phyloP scores from a whole-genome alignment of 139 green algal genomes.

The Astrephomene gubernaculifera region DNA sequence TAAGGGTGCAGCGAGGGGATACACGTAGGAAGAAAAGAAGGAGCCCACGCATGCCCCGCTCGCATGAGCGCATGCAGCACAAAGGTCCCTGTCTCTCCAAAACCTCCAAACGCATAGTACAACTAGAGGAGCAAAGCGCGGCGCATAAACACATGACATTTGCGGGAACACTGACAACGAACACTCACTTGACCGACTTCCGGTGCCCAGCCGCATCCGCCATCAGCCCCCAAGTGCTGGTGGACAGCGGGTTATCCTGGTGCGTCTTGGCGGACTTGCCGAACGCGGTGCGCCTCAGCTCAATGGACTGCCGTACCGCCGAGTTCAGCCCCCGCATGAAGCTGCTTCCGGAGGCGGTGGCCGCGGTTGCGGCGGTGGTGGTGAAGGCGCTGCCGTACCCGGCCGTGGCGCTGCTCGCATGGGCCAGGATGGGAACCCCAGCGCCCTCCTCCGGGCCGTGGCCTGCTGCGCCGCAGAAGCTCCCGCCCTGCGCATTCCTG shows the following conservation, averaged over 20 bases:
- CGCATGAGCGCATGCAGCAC: too few relatives aligned
- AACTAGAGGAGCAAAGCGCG: neutral
- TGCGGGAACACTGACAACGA: neutral
- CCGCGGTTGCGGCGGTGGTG: too few relatives aligned
- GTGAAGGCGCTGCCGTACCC: too few relatives aligned
- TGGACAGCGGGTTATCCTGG: neutral
- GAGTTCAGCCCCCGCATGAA: neutral
- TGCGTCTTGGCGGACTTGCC: neutral
- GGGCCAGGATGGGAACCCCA: too few relatives aligned
- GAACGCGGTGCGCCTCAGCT: conserved; percentile 14
- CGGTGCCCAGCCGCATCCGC: neutral
- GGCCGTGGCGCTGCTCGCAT: too few relatives aligned
- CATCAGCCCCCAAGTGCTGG: conserved; percentile 8
- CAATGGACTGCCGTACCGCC: neutral
- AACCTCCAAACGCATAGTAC: neutral
- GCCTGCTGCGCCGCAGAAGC: too few relatives aligned
- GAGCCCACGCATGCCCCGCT: neutral
- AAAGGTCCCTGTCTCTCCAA: too few relatives aligned
- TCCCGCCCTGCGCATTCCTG: too few relatives aligned
- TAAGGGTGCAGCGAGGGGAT: neutral
- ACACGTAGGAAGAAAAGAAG: neutral
- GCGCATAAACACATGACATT: neutral
- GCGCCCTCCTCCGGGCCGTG: too few relatives aligned
- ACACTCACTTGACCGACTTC: conserved; percentile 6
- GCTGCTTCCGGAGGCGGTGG: too few relatives aligned